phyloP scores from a whole-genome alignment of 768 basidiomycete species.

The Hygrocybe coccinea region DNA sequence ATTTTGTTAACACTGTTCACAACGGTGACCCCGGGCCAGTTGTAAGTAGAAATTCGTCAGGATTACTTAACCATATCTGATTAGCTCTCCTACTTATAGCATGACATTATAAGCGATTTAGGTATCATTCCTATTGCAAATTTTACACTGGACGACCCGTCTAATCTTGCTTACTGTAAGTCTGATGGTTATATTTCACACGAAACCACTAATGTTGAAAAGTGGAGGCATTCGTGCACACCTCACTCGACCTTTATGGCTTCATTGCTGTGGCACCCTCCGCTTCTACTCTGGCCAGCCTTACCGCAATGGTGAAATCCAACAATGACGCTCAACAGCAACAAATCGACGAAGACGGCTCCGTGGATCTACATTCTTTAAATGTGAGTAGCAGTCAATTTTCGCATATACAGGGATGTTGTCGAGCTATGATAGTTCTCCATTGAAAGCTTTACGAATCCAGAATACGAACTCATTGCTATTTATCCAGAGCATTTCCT shows the following conservation, averaged over 20 bases:
- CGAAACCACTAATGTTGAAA: slow-evolving; percentile 11
- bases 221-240: slow-evolving; percentile 17
- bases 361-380: slow-evolving; percentile 4
- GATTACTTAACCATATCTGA: slow-evolving; percentile 1
- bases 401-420: neutral
- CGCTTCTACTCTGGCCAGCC: slow-evolving; percentile 12
- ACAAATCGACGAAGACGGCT: slow-evolving; percentile 11
- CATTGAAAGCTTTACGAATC: slow-evolving; percentile 11
- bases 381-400: slow-evolving; percentile 11
- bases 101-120: slow-evolving; percentile 11
- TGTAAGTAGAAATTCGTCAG: slow-evolving; percentile 12
- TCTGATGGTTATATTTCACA: slow-evolving; percentile 6
- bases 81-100: slow-evolving; percentile 11
- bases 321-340: slow-evolving; percentile 17
- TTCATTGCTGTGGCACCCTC: slow-evolving; percentile 18
- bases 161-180: slow-evolving; percentile 18
- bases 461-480: slow-evolving; percentile 16
- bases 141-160: slow-evolving; percentile 15
- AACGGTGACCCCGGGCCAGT: slow-evolving; percentile 10
- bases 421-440: slow-evolving; percentile 9
- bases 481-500: slow-evolving; percentile 21
- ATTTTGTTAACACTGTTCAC: slow-evolving; percentile 14
- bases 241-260: slow-evolving; percentile 15
- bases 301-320: slow-evolving; percentile 16
- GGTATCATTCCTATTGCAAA: slow-evolving; percentile 8